phyloP scores from a whole-genome alignment of 2,329 filamentous ascomycete species.

The Ploettnerulaceae sp. region DNA sequence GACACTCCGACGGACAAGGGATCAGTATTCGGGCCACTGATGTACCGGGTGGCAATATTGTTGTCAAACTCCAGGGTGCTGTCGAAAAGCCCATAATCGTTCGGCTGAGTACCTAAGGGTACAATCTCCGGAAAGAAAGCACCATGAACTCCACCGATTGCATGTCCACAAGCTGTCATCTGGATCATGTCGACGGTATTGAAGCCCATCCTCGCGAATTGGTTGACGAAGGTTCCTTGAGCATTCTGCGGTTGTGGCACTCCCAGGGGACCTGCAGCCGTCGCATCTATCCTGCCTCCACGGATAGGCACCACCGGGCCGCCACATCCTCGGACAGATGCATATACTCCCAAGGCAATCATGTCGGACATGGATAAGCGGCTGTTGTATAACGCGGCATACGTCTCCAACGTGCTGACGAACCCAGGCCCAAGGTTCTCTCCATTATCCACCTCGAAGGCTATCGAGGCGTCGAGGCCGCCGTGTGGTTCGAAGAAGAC shows the following conservation, averaged over 20 bases:
- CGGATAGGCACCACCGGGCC: conserved; percentile 51
- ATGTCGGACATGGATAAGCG: conserved; percentile 52
- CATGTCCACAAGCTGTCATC: conserved; percentile 56
- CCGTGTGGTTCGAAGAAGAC: conserved; percentile 40
- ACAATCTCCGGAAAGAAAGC: conserved; percentile 50
- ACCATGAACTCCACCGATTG: conserved; percentile 54
- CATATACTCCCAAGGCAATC: conserved; percentile 53
- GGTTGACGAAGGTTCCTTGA: conserved; percentile 45
- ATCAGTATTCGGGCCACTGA: conserved; percentile 48
- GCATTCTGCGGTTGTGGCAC: conserved; percentile 56
- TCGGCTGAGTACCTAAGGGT: conserved; percentile 37
- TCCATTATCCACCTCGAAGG: conserved; percentile 50
- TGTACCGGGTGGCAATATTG: conserved; percentile 52
- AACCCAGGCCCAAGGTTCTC: conserved; percentile 56
- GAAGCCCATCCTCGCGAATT: conserved; percentile 56
- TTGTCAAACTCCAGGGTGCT: conserved; percentile 53
- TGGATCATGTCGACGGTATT: conserved; percentile 53
- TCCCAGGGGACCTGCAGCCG: conserved; percentile 41
- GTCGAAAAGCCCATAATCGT: conserved; percentile 42
- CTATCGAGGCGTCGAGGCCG: conserved; percentile 55
- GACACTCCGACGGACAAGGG: conserved; percentile 51
- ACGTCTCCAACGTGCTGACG: conserved; percentile 47
- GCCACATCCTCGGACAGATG: conserved; percentile 53
- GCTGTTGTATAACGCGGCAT: conserved; percentile 48
- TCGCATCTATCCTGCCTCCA: conserved; percentile 52